Percentiles rank a stretch among this genome's conserved stretches.
Evolutionary conservation across 1,284 basidiomycete species (phyloP).

Genomic region (Ceratobasidium sp.): DNA sequence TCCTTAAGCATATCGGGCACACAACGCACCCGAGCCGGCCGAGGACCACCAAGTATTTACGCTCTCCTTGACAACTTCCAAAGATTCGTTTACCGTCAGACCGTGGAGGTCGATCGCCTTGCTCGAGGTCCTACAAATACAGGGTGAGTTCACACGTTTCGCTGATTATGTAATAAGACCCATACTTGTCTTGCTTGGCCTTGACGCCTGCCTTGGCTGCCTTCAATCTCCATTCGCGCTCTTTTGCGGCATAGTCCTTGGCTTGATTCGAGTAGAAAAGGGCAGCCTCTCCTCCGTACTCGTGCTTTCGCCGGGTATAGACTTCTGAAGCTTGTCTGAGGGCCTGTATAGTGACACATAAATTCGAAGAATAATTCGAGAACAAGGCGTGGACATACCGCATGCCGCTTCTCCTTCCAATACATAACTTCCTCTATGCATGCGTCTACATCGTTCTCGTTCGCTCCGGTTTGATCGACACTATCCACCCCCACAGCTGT

Average conservation of each 20-base stretch:
- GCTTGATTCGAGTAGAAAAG: slow-evolving; percentile 38
- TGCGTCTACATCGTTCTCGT: slow-evolving; percentile 8
- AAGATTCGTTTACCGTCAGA: slow-evolving; percentile 33
- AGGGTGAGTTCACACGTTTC: neutral
- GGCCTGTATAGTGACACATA: neutral
- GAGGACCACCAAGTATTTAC: slow-evolving; percentile 41
- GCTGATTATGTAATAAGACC: neutral
- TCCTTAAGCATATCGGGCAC: neutral
- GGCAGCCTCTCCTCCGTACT: slow-evolving; percentile 37
- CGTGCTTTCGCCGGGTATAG: slow-evolving; percentile 27
- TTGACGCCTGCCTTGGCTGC: slow-evolving; percentile 34
- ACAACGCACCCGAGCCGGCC: slow-evolving; percentile 24
- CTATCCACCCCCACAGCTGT: neutral
- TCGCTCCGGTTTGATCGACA: neutral
- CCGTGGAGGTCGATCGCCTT: slow-evolving; percentile 41
- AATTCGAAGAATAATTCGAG: no score
- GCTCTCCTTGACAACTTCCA: slow-evolving; percentile 39
- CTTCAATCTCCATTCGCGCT: slow-evolving; percentile 40
- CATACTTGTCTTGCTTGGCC: slow-evolving; percentile 25
- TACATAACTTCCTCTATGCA: slow-evolving; percentile 32
- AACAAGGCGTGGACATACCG: neutral
- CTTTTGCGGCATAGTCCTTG: slow-evolving; percentile 27
- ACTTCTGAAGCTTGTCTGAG: slow-evolving; percentile 31
- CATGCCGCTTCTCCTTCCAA: slow-evolving; percentile 31
- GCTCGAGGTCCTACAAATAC: slow-evolving; percentile 2